These are phyloP conservation scores for Dimocarpus longan DNA, from an alignment of 345 rosid genomes.

Conservation along the genomic window DNA sequence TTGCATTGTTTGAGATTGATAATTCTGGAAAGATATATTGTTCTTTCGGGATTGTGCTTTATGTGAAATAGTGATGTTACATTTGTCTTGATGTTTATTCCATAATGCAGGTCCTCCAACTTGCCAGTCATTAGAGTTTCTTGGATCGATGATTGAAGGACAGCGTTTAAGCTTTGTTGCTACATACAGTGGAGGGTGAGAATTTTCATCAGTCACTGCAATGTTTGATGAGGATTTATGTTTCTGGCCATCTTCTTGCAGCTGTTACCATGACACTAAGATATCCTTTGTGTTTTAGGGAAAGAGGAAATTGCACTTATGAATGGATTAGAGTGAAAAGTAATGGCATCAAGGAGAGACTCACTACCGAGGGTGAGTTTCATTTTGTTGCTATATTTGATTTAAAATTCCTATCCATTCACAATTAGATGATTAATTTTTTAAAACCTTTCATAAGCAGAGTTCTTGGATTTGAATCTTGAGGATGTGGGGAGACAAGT, in stretches of 20 bases:
- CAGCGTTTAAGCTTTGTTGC: constrained; percentile 86
- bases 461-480: constrained; percentile 77
- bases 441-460: constrained; percentile 42
- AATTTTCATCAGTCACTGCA: constrained; percentile 11
- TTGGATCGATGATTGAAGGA: constrained; percentile 95
- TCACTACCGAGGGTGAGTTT: constrained; percentile 66
- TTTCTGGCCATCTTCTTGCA: constrained; percentile 8
- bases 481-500: constrained; percentile 78
- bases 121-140: constrained; percentile 80
- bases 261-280: constrained; percentile 13
- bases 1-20: not conserved
- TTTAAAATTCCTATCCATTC: constrained; percentile 8
- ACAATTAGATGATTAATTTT: constrained; percentile 11
- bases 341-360: constrained; percentile 63
- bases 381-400: not conserved
- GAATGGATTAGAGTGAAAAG: constrained; percentile 86
- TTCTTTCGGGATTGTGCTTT: not conserved
- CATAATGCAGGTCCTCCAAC: constrained; percentile 69
- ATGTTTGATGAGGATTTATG: constrained; percentile 16
- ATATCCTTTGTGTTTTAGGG: constrained; percentile 48
- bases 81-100: constrained; percentile 13
- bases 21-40: not conserved
- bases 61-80: not conserved
- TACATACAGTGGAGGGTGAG: constrained; percentile 92
- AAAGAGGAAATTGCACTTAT: constrained; percentile 69